Conservation (phyloP, 768 basidiomycete species). For the Auricularia heimuer region DNA sequence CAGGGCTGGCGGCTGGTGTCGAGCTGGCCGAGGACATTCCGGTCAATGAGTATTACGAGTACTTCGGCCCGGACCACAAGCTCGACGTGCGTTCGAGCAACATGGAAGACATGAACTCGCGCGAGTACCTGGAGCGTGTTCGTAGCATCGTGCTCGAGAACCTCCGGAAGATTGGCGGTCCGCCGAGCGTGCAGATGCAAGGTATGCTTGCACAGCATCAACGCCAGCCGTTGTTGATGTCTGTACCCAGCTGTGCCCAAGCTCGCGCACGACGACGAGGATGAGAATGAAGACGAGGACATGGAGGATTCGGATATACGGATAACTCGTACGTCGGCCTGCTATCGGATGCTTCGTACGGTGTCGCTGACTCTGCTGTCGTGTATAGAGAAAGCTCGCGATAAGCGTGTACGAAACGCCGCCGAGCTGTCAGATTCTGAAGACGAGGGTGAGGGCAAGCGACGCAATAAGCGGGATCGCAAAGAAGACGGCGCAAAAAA, state of each 20-base stretch:
- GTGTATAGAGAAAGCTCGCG: constrained; percentile 52
- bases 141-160: constrained; percentile 89
- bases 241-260: constrained; percentile 61
- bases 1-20: constrained; percentile 93
- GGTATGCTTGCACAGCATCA: constrained; percentile 34
- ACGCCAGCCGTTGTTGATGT: too few relatives aligned
- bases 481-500: neutral
- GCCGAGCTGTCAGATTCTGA: constrained; percentile 95
- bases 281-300: constrained; percentile 81
- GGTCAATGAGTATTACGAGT: constrained; percentile 98
- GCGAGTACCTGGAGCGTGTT: constrained; percentile 86
- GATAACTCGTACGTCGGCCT: constrained; percentile 39
- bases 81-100: constrained; percentile 92
- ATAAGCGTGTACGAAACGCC: constrained; percentile 72
- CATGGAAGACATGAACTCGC: constrained; percentile 89
- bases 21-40: constrained; percentile 94
- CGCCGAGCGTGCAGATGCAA: constrained; percentile 88
- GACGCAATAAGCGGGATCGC: constrained; percentile 38
- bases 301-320: constrained; percentile 67
- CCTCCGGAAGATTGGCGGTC: constrained; percentile 72
- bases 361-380: neutral
- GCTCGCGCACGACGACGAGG: constrained; percentile 73
- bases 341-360: neutral
- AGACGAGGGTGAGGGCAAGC: constrained; percentile 87
- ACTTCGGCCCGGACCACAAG: constrained; percentile 96